Percentiles rank a stretch among this genome's conserved stretches.
These are phyloP conservation scores for Panaeolus cyanescens DNA, from an alignment of 768 basidiomycete genomes.

Conservation along the genomic window DNA sequence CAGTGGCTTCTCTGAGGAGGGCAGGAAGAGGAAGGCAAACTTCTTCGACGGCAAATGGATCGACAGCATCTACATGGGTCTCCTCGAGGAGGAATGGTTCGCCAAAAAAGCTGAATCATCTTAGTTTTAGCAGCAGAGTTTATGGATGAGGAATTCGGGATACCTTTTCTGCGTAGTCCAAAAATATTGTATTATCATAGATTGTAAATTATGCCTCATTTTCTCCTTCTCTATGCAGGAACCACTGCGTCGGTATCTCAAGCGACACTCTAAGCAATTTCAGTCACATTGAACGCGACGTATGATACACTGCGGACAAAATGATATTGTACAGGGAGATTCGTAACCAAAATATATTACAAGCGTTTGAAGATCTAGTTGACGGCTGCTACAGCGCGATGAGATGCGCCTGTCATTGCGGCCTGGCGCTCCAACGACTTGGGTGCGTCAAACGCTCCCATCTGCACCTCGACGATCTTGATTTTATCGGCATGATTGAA, in stretches of 20 bases:
- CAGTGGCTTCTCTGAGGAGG: conserved; percentile 44
- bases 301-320: too few species aligned
- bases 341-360: not conserved
- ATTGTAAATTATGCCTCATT: too few species aligned
- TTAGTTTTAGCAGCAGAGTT: too few species aligned
- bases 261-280: too few species aligned
- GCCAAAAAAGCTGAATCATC: not conserved
- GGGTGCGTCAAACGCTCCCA: conserved; percentile 76
- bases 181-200: too few species aligned
- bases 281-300: too few species aligned
- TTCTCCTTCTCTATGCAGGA: too few species aligned
- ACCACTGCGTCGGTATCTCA: too few species aligned
- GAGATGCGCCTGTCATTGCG: conserved; percentile 42
- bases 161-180: too few species aligned
- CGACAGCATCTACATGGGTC: conserved; percentile 38
- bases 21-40: conserved; percentile 32
- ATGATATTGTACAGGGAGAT: too few species aligned
- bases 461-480: conserved; percentile 80
- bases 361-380: not conserved
- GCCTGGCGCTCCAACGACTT: conserved; percentile 56
- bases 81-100: conserved; percentile 41
- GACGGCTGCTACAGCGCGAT: not conserved
- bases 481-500: conserved; percentile 70
- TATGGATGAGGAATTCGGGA: too few species aligned
- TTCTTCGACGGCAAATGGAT: conserved; percentile 39